Evolutionary conservation across 73 alveolate genomes (phyloP).

Genomic region (Paramecium tetraurelia): DNA sequence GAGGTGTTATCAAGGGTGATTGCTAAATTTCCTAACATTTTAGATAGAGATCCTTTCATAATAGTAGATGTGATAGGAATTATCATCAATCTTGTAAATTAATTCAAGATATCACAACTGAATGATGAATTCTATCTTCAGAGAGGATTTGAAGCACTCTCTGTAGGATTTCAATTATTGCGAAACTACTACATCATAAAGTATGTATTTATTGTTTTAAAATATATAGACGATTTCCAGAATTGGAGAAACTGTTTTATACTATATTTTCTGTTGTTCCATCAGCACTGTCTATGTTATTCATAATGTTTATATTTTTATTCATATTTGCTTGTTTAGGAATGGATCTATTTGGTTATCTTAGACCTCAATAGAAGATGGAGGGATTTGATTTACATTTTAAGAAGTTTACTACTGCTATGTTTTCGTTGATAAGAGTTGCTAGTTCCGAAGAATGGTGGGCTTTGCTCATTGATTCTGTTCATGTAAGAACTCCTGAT

Average conservation of each 20-base stretch:
- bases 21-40: background rate
- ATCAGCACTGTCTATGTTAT: background rate
- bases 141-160: background rate
- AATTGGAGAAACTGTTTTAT: constrained; percentile 14
- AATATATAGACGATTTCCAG: background rate
- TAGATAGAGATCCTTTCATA: background rate
- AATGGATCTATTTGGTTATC: constrained; percentile 46
- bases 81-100: background rate
- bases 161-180: background rate
- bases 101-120: background rate
- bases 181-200: constrained; percentile 7
- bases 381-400: constrained; percentile 47
- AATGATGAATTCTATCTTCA: background rate
- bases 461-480: constrained; percentile 23
- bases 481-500: background rate
- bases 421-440: constrained; percentile 49
- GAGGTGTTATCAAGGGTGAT: background rate
- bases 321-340: constrained; percentile 28
- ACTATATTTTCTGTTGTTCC: constrained; percentile 45
- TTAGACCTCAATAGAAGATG: background rate
- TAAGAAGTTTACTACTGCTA: constrained; percentile 4
- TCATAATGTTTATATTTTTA: constrained; percentile 34
- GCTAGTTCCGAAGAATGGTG: constrained; percentile 55
- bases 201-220: background rate
- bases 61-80: background rate